Base-by-base conservation (phyloP, 305 asterid species). In the Coffea humblotiana region DNA sequence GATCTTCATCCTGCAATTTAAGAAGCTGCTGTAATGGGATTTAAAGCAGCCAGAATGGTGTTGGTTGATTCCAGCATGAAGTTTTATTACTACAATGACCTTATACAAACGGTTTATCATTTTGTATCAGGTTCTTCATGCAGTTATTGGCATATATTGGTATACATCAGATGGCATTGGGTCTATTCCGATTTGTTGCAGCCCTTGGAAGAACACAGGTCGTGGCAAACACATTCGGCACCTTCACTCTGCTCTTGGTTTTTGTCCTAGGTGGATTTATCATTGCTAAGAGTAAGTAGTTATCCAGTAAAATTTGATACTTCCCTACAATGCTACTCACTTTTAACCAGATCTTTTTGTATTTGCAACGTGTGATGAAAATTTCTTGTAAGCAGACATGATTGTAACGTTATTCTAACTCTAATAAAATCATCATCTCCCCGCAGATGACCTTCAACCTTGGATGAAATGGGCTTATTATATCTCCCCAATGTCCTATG, bases 211-310 rank as follows among this genome's bases (percentile, higher is more conserved):
- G 99, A 84, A 85, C 92, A n/a, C 92, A 86, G 84, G 99, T 95
- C 61, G 96, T 93, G 78, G 93, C 98, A 71, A 89, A 15, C 92
- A 90, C 97, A 64, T 83, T 90, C 60, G 97, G 94, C n/a, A 93
- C 97, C 74, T 95, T 95, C 87, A 75, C 93, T n/a, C 77, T 95
- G 86, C 92, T 95, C 13, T 25, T 95, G 81, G 97, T 95, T 75
- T 95, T 95, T 82, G 93, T 95, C 73, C 97, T 93, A 72, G 99
- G 98, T 79, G 99, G 99, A 82, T 93, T 92, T 79, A 91, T 95
- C 78, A 85, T 95, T 76, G 91, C 98, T 21, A 93, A 89, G 90
- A 97, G 98, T 93, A 71, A 79, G 93, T 77, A 37, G 32, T 19
- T 25, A 45, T 76, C 60, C n/a, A 25, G 56, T 9, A 3, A 70